Conservation (phyloP, 139 green algal species). For the Coelastrella sp. region DNA sequence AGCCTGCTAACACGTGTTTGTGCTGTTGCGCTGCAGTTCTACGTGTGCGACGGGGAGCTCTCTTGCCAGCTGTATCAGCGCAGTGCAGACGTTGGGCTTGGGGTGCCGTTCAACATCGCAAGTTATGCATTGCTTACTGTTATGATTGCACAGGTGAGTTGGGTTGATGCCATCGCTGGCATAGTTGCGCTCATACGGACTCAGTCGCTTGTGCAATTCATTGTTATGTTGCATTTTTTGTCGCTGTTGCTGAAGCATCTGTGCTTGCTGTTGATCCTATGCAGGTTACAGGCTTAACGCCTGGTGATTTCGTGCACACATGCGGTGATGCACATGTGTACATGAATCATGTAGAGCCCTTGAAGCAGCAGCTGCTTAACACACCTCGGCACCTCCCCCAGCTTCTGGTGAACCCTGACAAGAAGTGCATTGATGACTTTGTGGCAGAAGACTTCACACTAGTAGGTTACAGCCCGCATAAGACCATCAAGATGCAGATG, state of each 20-base stretch:
- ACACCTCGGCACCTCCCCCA: constrained; percentile 84
- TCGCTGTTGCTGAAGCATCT: not conserved
- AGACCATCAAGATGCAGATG: constrained; percentile 99
- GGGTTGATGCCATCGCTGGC: not conserved
- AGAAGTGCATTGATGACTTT: constrained; percentile 95
- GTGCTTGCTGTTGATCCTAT: not conserved
- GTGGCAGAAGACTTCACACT: constrained; percentile 93
- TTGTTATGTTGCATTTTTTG: too few species aligned
- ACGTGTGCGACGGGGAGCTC: constrained; percentile 97
- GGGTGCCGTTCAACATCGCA: constrained; percentile 99
- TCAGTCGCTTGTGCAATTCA: too few species aligned
- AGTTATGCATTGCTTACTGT: constrained; percentile 96
- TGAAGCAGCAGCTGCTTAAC: constrained; percentile 94
- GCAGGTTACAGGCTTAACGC: constrained; percentile 87
- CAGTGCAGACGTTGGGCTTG: constrained; percentile 96
- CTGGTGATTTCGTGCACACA: constrained; percentile 96
- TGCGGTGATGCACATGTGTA: constrained; percentile 99
- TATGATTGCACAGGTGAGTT: constrained; percentile 91
- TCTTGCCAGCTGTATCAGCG: constrained; percentile 99
- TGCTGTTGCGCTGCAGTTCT: constrained; percentile 87
- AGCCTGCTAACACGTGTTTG: not conserved
- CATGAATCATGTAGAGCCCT: constrained; percentile 96
- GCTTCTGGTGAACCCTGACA: constrained; percentile 89
- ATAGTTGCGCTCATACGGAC: not conserved
- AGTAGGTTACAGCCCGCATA: constrained; percentile 91